Evolutionary conservation across 345 rosid species (phyloP).

Genomic region (Arabis alpina): DNA sequence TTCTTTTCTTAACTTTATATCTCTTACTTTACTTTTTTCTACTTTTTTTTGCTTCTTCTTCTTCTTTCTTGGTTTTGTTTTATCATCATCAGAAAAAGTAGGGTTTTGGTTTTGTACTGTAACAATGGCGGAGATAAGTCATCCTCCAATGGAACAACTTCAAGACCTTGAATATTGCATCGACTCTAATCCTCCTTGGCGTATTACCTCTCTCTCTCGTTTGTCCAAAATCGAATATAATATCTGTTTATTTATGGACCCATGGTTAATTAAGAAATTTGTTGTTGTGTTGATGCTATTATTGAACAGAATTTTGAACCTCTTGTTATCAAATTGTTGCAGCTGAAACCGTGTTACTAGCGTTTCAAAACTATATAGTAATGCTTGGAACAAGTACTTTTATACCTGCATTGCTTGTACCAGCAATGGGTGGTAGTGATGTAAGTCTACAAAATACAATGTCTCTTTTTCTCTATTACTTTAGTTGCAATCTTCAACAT

Average conservation of each 20-base stretch:
- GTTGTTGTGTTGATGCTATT: neutral
- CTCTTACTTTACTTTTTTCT: conserved; percentile 50
- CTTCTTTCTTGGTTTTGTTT: conserved; percentile 21
- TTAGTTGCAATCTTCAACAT: no score
- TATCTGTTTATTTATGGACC: conserved; percentile 15
- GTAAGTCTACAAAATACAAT: conserved; percentile 49
- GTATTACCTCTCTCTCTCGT: conserved; percentile 48
- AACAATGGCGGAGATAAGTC: conserved; percentile 66
- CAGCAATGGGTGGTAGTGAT: conserved; percentile 81
- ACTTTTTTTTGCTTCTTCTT: conserved; percentile 5
- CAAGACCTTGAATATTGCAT: conserved; percentile 99
- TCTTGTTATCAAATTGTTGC: conserved; percentile 29
- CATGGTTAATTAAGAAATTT: conserved; percentile 14
- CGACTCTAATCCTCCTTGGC: conserved; percentile 99
- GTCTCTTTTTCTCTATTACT: no score
- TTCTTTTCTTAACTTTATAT: conserved; percentile 53
- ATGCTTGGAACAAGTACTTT: conserved; percentile 91
- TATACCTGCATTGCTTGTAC: conserved; percentile 82
- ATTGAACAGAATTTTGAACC: no score
- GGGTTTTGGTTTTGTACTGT: neutral
- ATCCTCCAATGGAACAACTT: conserved; percentile 94
- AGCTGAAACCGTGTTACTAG: conserved; percentile 81
- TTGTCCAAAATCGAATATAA: conserved; percentile 6
- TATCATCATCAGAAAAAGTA: neutral
- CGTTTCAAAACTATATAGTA: conserved; percentile 93